Evolutionary conservation across 2,329 filamentous ascomycete genomes (phyloP).

Genomic region (Xylariaceae sp.): DNA sequence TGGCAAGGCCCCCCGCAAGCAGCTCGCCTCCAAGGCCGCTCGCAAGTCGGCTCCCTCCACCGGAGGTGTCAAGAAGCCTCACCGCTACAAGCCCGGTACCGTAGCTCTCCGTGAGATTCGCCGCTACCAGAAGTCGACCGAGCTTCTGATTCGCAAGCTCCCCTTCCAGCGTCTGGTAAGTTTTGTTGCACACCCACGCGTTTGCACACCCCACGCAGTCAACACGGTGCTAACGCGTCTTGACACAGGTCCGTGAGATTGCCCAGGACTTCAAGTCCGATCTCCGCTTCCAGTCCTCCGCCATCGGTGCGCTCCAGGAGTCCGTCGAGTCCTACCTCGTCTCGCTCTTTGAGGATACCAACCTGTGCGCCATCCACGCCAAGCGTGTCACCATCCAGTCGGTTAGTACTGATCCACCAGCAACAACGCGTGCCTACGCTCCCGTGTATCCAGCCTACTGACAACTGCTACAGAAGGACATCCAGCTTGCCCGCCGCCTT

Average conservation of each 20-base stretch:
- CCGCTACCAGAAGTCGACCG: conserved; percentile 95
- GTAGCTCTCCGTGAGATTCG: conserved; percentile 98
- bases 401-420: too few relatives aligned
- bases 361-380: conserved; percentile 96
- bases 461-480: conserved; percentile 65
- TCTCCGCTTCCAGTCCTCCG: conserved; percentile 95
- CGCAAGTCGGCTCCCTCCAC: conserved; percentile 97
- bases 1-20: conserved; percentile 82
- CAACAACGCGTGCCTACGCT: too few relatives aligned
- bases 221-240: too few relatives aligned
- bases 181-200: conserved; percentile 2
- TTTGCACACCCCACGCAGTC: too few relatives aligned
- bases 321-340: conserved; percentile 98
- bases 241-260: conserved; percentile 73
- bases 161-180: conserved; percentile 90
- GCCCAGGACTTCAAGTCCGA: conserved; percentile 94
- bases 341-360: conserved; percentile 97
- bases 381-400: conserved; percentile 98
- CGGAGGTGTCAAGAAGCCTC: conserved; percentile 95
- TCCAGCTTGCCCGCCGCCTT: conserved; percentile 91
- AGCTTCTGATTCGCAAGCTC: conserved; percentile 93
- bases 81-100: conserved; percentile 85
- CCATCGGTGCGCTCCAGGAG: conserved; percentile 96
- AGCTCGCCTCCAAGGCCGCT: conserved; percentile 98
- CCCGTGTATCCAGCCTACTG: conserved; percentile 26